Base-by-base conservation (phyloP, 2,329 filamentous ascomycete species). In the Fusarium sterilihyphosum region DNA sequence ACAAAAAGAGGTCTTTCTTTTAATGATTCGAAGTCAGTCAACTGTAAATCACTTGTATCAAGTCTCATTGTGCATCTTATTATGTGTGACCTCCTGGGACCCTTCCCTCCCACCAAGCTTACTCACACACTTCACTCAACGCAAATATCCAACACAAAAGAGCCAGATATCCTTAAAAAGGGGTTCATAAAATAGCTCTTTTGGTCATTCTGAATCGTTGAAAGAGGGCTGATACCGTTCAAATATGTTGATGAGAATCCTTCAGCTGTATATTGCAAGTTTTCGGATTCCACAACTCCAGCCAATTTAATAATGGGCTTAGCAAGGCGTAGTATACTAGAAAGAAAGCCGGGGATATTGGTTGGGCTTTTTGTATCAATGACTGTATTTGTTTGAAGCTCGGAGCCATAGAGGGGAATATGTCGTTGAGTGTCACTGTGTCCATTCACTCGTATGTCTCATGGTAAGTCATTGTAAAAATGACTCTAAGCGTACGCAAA, bases 1-100 rank as follows among this genome's bases (percentile, higher is more conserved):
- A 69, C 38, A 73, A 54, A 66, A 70, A 41, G 60, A 65, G 62
- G 64, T 61, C 52, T 24, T n/a, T 54, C 33, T 37, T 38, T 46
- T 24, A 7, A 35, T 40, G 11, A 26, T 22, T 12, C 24, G 16
- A n/a, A 29, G 9, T 56, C 7, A n/a, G 22, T 40, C 17, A n/a
- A 24, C 24, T 31, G 17, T 18, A 18, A 20, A 60, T 14, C 6
- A 24, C 22, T 13, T 17, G 6, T 10, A 35, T 49, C 10, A 26
- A 58, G 24, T 31, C n/a, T 29, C 20, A 22, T 5, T 52, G 33
- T 31, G 26, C 16, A 29, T 52, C 31, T 20, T 38, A 5, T 20
- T 16, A 59, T 26, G 43, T 18, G 18, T 60, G 33, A 22, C 33
- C n/a, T 50, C 33, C 13, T 20, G 33, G 26, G 17, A n/a, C 20